Evolutionary conservation across 2,329 filamentous ascomycete species (phyloP).

Genomic region (Fragosphaeria purpurea): DNA sequence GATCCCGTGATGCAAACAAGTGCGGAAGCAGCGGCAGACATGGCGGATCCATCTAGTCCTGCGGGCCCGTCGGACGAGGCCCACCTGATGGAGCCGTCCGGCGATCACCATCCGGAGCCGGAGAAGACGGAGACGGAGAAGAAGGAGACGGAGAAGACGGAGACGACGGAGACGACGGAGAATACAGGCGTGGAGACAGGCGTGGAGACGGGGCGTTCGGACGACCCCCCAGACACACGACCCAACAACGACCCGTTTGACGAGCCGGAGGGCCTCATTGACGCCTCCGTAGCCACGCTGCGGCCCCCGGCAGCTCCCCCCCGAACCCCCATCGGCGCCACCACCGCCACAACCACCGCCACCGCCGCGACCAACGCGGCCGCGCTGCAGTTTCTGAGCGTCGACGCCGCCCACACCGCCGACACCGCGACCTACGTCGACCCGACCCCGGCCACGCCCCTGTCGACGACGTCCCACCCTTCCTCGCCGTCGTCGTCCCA

Average conservation of each 20-base stretch:
- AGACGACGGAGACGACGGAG: background rate
- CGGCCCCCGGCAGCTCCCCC: conserved; percentile 24
- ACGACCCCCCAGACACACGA: too few relatives aligned
- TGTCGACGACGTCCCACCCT: conserved; percentile 38
- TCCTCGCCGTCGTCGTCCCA: conserved; percentile 50
- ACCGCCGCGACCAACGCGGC: conserved; percentile 27
- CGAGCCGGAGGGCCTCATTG: conserved; percentile 9
- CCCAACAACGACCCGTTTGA: conserved; percentile 5
- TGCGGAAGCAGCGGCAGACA: too few relatives aligned
- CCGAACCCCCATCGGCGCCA: conserved; percentile 15
- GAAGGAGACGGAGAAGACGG: too few relatives aligned
- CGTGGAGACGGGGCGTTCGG: too few relatives aligned
- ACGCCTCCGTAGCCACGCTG: conserved; percentile 36
- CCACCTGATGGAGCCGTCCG: too few relatives aligned
- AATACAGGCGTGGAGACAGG: too few relatives aligned
- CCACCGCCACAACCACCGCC: conserved; percentile 7
- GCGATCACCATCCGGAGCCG: too few relatives aligned
- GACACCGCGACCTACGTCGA: conserved; percentile 44
- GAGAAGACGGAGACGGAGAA: too few relatives aligned
- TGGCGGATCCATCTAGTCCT: too few relatives aligned
- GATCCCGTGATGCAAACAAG: too few relatives aligned
- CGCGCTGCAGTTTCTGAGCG: conserved; percentile 34
- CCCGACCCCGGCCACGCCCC: conserved; percentile 47
- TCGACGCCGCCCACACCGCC: conserved; percentile 38
- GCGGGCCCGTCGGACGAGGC: too few relatives aligned